Conservation (phyloP, 257 asterid genomes). For the Mitragyna speciosa region DNA sequence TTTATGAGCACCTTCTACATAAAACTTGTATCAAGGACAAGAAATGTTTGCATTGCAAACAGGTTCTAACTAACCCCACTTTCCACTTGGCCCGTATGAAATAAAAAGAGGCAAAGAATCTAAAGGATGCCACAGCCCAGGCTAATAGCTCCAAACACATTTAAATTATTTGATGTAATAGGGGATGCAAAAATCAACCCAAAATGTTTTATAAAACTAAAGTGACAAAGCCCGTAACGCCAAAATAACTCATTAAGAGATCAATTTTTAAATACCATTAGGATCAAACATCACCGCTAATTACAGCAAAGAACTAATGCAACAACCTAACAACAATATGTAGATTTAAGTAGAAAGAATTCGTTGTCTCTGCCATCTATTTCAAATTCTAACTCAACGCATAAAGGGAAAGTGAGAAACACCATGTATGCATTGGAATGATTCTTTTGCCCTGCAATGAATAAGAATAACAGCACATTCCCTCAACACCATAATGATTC, state of each 20-base stretch:
- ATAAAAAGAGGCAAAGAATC: slow-evolving; percentile 8
- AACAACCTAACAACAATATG: background rate
- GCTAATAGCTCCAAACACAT: slow-evolving; percentile 20
- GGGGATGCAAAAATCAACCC: background rate
- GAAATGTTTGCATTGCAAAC: slow-evolving; percentile 4
- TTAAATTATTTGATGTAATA: background rate
- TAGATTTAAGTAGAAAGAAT: background rate
- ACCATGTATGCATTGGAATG: background rate
- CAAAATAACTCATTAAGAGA: slow-evolving; percentile 4
- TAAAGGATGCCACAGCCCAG: background rate
- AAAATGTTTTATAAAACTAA: background rate
- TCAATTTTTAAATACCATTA: background rate
- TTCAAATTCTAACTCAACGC: background rate
- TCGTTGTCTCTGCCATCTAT: background rate
- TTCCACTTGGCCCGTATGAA: slow-evolving; percentile 17
- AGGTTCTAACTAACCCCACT: slow-evolving; percentile 18
- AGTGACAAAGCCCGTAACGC: background rate
- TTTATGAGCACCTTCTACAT: background rate
- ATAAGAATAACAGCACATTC: background rate
- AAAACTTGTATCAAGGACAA: background rate
- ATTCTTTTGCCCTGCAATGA: background rate
- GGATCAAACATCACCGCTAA: background rate
- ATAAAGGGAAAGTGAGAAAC: background rate
- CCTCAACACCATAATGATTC: background rate
- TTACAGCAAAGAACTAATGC: background rate